A percentile compares a stretch with the other conserved stretches of the same genome.
Conservation (phyloP, 2,329 filamentous ascomycete species). For the Cladophialophora exuberans region DNA sequence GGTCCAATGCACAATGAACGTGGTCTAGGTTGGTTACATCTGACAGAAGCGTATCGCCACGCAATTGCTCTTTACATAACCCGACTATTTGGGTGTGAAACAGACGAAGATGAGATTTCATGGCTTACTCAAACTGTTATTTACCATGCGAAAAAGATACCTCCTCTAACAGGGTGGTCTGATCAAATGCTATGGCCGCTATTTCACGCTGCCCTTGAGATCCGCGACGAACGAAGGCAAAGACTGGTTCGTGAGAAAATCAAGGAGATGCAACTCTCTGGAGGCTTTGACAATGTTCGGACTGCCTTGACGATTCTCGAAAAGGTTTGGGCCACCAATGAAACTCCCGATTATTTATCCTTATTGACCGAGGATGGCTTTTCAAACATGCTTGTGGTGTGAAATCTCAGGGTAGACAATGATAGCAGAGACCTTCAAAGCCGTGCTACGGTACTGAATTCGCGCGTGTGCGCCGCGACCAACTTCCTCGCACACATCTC, state of each 20-base stretch:
- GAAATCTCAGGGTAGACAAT: neutral
- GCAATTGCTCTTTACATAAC: constrained; percentile 15
- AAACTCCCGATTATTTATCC: constrained; percentile 1
- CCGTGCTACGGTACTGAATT: neutral
- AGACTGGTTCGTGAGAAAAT: constrained; percentile 4
- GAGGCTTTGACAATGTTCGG: constrained; percentile 16
- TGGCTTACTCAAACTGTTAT: constrained; percentile 13
- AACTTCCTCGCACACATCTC: constrained; percentile 55
- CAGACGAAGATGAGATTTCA: constrained; percentile 11
- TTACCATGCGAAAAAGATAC: constrained; percentile 10
- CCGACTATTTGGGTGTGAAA: neutral
- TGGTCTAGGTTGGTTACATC: constrained; percentile 10
- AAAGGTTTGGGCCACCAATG: constrained; percentile 1
- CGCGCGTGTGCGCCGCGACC: constrained; percentile 32
- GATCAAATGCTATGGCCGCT: constrained; percentile 15
- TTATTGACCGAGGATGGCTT: neutral
- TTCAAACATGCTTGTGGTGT: constrained; percentile 9
- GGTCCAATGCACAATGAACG: constrained; percentile 8
- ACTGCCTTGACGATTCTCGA: constrained; percentile 13
- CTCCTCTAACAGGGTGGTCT: constrained; percentile 8
- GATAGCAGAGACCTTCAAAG: neutral
- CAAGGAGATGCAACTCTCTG: constrained; percentile 7
- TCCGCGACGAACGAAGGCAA: neutral
- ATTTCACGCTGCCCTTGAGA: constrained; percentile 11
- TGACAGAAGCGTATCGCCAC: constrained; percentile 15